Percentiles rank a stretch among this genome's conserved stretches.
Evolutionary conservation across 2,329 filamentous ascomycete genomes (phyloP).

Genomic region (Pyrenophora teres): DNA sequence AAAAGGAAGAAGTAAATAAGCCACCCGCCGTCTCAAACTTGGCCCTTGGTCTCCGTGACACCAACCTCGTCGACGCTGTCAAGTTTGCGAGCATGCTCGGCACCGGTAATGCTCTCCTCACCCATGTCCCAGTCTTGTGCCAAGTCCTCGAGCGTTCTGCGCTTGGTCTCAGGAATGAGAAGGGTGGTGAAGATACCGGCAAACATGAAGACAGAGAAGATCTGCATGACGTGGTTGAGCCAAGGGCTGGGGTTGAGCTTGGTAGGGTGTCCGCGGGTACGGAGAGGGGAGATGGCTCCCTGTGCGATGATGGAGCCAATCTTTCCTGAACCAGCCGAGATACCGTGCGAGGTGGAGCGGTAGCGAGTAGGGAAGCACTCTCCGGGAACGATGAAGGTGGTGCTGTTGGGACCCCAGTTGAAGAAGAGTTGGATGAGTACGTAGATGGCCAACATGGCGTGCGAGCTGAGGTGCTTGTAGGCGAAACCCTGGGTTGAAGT

Average conservation of each 20-base stretch:
- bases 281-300: conserved; percentile 53
- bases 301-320: conserved; percentile 57
- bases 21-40: neutral
- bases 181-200: conserved; percentile 70
- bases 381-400: conserved; percentile 58
- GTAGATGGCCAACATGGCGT: conserved; percentile 54
- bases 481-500: conserved; percentile 30
- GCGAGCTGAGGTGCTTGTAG: conserved; percentile 41
- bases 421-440: conserved; percentile 58
- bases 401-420: conserved; percentile 57
- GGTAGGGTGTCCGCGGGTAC: conserved; percentile 56
- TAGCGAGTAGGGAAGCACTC: conserved; percentile 58
- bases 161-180: conserved; percentile 77
- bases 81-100: conserved; percentile 22
- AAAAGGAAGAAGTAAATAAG: neutral
- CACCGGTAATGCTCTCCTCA: conserved; percentile 38
- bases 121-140: conserved; percentile 51
- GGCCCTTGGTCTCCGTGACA: conserved; percentile 14
- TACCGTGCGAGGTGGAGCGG: conserved; percentile 56
- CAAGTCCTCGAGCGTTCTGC: conserved; percentile 73
- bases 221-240: conserved; percentile 75
- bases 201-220: conserved; percentile 81
- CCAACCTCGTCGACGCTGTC: conserved; percentile 30
- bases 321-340: conserved; percentile 56
- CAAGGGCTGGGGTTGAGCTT: conserved; percentile 59